Evolutionary conservation across 148 eudicot genomes (phyloP), one percentile per base, ranked within the genome.

Genomic region (Pouteria glomerata): DNA sequence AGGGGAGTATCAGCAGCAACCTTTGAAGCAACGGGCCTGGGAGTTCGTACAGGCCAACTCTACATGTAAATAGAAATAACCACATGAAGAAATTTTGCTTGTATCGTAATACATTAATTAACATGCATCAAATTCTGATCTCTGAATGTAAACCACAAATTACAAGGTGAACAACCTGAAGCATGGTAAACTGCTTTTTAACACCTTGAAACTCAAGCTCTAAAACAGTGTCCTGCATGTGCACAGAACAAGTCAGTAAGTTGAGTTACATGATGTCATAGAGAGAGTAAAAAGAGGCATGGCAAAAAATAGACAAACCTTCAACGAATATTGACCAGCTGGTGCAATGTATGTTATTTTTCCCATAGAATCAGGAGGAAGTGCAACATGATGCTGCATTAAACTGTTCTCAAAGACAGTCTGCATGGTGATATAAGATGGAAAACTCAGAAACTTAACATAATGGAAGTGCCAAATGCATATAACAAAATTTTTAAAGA

Each of bases 1-100:
- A 92, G 90, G 73, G 99, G 97, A 57, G 99, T 96, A 80, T 96
- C 99, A 50, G 99, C 99, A 78, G 99, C 96, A 82, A 96, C 96
- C 81, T 96, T 96, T 50, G 97, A 77, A 41, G 99, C 90, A 66
- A 96, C 97, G 69, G 97, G 97, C 77, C 99, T 88, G 71, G 99
- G 97, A 70, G 92, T 81, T 80, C 99, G 99, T 64, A 96, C 97
- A 30, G 99, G 97, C 99, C 99, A 96, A 65, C 82, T 87, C 99
- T 95, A 84, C 65, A 83, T 51, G 10, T 39, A 39, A 5, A 39
- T 35, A 70, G 27, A 39, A 29, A 74, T 37, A 70, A 65, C 24
- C 18, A 57, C 57, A 51, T 16, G 68, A 35, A 80, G 75, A 63
- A 57, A 21, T 1, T 41, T 21, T 34, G 30, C 53, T 26, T 44